A percentile compares a stretch with the other conserved stretches of the same genome.
phyloP scores from a whole-genome alignment of 2,329 filamentous ascomycete genomes.

The Diaporthe capsici region DNA sequence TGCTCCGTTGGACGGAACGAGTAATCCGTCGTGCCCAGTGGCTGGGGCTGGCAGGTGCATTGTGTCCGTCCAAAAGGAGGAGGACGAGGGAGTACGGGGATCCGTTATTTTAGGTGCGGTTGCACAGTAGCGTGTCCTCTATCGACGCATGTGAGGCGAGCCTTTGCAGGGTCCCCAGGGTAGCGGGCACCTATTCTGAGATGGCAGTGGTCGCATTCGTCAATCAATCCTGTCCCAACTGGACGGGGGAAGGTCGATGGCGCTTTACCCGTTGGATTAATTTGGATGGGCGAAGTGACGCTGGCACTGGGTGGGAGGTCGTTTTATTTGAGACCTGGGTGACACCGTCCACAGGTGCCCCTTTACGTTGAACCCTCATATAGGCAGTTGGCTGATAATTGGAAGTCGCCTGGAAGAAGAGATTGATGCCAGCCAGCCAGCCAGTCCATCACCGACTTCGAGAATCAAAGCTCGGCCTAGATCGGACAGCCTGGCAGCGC shows the following conservation, averaged over 20 bases:
- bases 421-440: not conserved
- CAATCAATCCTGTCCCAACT: not conserved
- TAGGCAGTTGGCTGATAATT: not conserved
- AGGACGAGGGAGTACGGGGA: conserved; percentile 11
- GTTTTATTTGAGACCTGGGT: conserved; percentile 29
- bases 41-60: conserved; percentile 17
- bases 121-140: conserved; percentile 12
- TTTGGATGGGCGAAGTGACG: conserved; percentile 1
- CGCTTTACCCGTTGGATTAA: conserved; percentile 14
- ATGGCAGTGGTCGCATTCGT: conserved; percentile 20
- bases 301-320: not conserved
- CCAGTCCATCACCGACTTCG: not conserved
- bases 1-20: conserved; percentile 33
- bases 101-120: conserved; percentile 23
- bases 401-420: not conserved
- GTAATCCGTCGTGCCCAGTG: conserved; percentile 25
- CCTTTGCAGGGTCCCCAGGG: conserved; percentile 18
- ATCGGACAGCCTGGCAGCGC: conserved; percentile 7
- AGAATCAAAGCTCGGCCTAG: conserved; percentile 4
- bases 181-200: conserved; percentile 1
- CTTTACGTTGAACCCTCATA: not conserved
- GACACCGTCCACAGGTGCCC: not conserved
- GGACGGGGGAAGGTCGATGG: conserved; percentile 1
- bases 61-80: not conserved
- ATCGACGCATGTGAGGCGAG: conserved; percentile 17